Percentiles rank a stretch among this genome's conserved stretches.
Conservation (phyloP, 2,329 filamentous ascomycete genomes). For the Podosphaera xanthii region DNA sequence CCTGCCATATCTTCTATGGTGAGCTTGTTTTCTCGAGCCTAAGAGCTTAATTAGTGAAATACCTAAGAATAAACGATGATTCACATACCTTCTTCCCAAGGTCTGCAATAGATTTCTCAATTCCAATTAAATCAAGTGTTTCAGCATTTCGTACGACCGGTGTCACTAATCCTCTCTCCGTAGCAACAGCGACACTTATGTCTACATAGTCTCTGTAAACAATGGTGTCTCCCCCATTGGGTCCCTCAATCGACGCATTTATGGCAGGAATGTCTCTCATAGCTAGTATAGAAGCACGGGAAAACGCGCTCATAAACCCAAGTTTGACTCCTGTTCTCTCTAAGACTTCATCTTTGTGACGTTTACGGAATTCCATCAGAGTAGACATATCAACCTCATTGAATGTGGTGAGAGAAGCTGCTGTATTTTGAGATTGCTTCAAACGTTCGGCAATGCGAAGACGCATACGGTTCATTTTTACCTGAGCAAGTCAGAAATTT, state of each 20-base stretch:
- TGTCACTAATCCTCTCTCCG: conserved; percentile 90
- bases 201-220: conserved; percentile 98
- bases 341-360: conserved; percentile 88
- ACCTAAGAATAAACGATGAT: not conserved
- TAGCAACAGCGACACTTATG: conserved; percentile 89
- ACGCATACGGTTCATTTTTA: conserved; percentile 99
- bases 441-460: conserved; percentile 89
- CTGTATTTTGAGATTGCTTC: conserved; percentile 98
- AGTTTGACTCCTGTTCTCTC: conserved; percentile 96
- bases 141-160: conserved; percentile 91
- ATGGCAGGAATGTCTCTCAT: conserved; percentile 90
- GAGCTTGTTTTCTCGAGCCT: conserved; percentile 87
- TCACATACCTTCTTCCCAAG: conserved; percentile 70
- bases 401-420: conserved; percentile 90
- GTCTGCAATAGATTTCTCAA: conserved; percentile 79
- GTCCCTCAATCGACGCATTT: conserved; percentile 92
- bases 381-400: conserved; percentile 99
- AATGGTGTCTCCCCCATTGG: conserved; percentile 86
- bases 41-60: not conserved
- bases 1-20: conserved; percentile 99
- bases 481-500: conserved; percentile 25
- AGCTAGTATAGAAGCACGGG: conserved; percentile 67
- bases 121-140: conserved; percentile 63
- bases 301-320: conserved; percentile 98
- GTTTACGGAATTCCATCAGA: conserved; percentile 87